Evolutionary conservation across 306 rosid genomes (phyloP), one percentile per base, ranked within the genome.

Genomic region (Malus orientalis): DNA sequence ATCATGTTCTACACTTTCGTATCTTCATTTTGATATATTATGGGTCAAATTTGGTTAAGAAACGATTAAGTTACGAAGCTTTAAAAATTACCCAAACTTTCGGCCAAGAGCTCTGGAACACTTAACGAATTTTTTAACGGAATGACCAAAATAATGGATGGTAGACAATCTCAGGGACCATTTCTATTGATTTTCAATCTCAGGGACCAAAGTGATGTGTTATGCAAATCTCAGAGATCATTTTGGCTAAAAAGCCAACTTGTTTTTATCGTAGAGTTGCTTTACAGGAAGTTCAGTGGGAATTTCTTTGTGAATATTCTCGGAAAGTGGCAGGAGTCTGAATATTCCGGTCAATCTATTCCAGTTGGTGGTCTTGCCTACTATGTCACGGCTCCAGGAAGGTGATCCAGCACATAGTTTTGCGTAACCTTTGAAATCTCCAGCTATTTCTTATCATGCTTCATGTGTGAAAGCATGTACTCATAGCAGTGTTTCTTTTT

Each of bases 361-460:
- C 98, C 98, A 27, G 92, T 93, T 6, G 97, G 97, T 72, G 98
- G 98, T 74, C 81, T 93, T 75, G 98, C 98, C n/a, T 93, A 91
- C 87, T 93, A 93, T 59, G 86, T 93, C 77, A 93, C 98, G 19
- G 94, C 97, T 13, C 97, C 98, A 4, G 87, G 96, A 58, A 93
- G 98, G 98, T 91, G 78, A 74, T 76, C 65, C n/a, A 45, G 59
- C 64, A 36, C 20, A 9, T 65, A 73, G 76, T 25, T 2, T 32
- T 63, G 14, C 23, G 18, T 63, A 29, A 30, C 68, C 68, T 15
- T 30, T 16, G 18, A 63, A 14, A 1, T 63, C 42, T 30, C 44
- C 20, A 7, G 36, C 4, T 8, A 1, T 64, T 30, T 15, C 12
- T 16, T 30, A 16, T 64, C 36, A 3, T 8, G 69, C 32, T 32